Evolutionary conservation across 2,329 filamentous ascomycete species (phyloP).

Genomic region (Colletotrichum sp.): DNA sequence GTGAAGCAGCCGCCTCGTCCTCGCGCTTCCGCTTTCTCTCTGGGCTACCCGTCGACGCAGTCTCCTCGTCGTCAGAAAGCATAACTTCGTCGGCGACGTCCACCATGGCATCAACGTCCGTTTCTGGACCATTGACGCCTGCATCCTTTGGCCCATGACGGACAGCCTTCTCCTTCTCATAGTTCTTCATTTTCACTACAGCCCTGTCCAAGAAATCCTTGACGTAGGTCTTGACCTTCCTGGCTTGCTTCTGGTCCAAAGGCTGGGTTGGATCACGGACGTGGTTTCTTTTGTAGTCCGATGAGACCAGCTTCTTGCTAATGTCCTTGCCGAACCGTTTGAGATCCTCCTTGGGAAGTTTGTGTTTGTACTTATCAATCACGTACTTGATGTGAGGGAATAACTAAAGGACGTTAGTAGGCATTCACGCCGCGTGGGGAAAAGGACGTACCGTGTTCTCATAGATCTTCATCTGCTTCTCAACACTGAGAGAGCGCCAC

Average conservation of each 20-base stretch:
- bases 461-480: slow-evolving; percentile 95
- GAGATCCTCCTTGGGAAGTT: slow-evolving; percentile 80
- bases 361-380: slow-evolving; percentile 84
- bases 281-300: slow-evolving; percentile 89
- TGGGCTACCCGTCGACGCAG: slow-evolving; percentile 49
- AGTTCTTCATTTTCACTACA: slow-evolving; percentile 73
- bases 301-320: slow-evolving; percentile 87
- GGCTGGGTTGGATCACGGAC: slow-evolving; percentile 77
- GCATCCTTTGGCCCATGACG: slow-evolving; percentile 26
- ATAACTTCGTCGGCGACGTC: slow-evolving; percentile 41
- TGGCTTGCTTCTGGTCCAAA: slow-evolving; percentile 78
- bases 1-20: slow-evolving; percentile 46
- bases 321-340: slow-evolving; percentile 71
- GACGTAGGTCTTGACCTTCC: slow-evolving; percentile 83
- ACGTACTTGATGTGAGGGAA: slow-evolving; percentile 86
- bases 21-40: slow-evolving; percentile 72
- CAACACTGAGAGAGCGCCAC: slow-evolving; percentile 72
- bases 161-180: slow-evolving; percentile 69
- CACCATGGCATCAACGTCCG: slow-evolving; percentile 29
- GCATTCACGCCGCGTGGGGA: neutral
- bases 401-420: slow-evolving; percentile 56
- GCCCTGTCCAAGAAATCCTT: slow-evolving; percentile 84
- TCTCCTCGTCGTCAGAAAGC: slow-evolving; percentile 50
- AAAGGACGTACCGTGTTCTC: slow-evolving; percentile 79
- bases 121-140: slow-evolving; percentile 3